Conservation (phyloP, 805 yeast genomes). For the Cyberlindnera maritima region DNA sequence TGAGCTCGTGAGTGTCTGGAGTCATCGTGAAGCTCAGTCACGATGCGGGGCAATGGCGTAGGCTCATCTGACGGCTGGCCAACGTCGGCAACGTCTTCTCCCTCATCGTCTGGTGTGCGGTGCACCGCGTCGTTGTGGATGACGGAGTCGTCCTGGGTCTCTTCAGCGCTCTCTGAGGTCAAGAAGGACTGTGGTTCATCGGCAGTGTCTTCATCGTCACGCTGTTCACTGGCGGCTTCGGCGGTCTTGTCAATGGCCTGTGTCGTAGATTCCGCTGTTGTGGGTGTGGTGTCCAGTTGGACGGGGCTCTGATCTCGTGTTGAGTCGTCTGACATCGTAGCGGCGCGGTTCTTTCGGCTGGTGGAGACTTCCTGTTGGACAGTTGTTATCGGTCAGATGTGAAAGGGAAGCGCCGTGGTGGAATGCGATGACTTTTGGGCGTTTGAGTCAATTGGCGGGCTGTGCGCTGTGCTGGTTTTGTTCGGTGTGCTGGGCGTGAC, state of each 20-base stretch:
- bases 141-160: neutral
- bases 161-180: neutral
- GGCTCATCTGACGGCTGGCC: slow-evolving; percentile 15
- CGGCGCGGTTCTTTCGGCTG: neutral
- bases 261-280: slow-evolving; percentile 9
- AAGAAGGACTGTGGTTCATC: neutral
- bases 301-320: slow-evolving; percentile 11
- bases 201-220: neutral
- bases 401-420: neutral
- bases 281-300: slow-evolving; percentile 15
- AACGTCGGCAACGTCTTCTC: slow-evolving; percentile 22
- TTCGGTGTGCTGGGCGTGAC: neutral
- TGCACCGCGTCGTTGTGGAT: neutral
- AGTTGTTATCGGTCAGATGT: neutral
- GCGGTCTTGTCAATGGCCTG: neutral
- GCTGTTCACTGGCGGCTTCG: neutral
- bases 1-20: slow-evolving; percentile 22
- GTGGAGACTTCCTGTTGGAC: neutral
- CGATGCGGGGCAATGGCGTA: slow-evolving; percentile 21
- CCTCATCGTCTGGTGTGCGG: slow-evolving; percentile 9
- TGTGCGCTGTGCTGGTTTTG: neutral
- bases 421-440: neutral
- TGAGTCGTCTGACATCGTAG: slow-evolving; percentile 12
- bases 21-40: slow-evolving; percentile 9
- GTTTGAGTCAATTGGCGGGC: neutral